Conservation (phyloP, 352 stramenopile species). For the Blastocystis sp. region DNA sequence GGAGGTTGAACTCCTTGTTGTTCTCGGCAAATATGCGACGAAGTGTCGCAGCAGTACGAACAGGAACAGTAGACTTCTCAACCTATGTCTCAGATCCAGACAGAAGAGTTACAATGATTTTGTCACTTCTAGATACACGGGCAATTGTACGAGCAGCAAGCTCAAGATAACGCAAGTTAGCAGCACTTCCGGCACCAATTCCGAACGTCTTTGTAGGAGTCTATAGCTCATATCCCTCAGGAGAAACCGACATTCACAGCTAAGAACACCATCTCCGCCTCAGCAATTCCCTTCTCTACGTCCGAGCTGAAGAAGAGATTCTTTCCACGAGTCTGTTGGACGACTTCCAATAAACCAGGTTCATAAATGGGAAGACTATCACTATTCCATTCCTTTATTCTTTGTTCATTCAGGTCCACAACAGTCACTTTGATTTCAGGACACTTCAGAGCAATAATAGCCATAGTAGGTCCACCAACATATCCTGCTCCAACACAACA, state of each 20-base stretch:
- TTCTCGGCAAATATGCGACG: conserved; percentile 86
- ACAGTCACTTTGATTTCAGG: conserved; percentile 93
- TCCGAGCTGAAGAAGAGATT: conserved; percentile 99
- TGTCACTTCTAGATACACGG: conserved; percentile 80
- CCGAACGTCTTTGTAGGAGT: conserved; percentile 93
- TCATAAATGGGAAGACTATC: conserved; percentile 95
- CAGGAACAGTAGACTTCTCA: conserved; percentile 97
- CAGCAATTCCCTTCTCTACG: conserved; percentile 87
- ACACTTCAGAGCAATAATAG: conserved; percentile 92
- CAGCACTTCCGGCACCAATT: conserved; percentile 88
- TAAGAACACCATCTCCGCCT: conserved; percentile 97
- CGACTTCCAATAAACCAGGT: conserved; percentile 89
- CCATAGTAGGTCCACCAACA: conserved; percentile 97
- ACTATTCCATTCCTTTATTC: conserved; percentile 96
- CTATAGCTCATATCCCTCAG: conserved; percentile 72
- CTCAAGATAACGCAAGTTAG: conserved; percentile 98
- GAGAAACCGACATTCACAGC: conserved; percentile 61
- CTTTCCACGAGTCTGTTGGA: conserved; percentile 78
- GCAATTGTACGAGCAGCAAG: conserved; percentile 94
- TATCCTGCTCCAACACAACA: conserved; percentile 89
- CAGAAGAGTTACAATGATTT: conserved; percentile 82
- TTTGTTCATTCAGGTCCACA: conserved; percentile 84
- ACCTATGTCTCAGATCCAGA: neutral
- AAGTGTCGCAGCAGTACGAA: conserved; percentile 93
- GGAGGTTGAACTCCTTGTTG: conserved; percentile 71